Percentiles rank a stretch among this genome's conserved stretches.
Evolutionary conservation across 148 eudicot species (phyloP).

Genomic region (Nyssa sinensis): DNA sequence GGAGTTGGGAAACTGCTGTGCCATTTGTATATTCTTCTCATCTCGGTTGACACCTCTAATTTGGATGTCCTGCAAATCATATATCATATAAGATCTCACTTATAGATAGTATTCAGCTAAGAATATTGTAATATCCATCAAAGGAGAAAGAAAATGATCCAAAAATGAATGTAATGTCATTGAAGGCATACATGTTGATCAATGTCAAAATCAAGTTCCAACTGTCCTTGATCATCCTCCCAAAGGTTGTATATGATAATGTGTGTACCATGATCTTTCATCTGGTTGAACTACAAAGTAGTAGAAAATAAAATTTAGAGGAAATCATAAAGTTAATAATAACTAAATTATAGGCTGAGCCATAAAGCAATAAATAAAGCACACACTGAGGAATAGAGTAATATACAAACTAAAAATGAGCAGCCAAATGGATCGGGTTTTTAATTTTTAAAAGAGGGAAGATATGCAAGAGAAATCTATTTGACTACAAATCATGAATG

Average conservation of each 20-base stretch:
- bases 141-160: background rate
- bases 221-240: conserved; percentile 88
- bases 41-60: conserved; percentile 86
- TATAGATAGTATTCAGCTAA: background rate
- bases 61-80: conserved; percentile 74
- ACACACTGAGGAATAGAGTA: no score
- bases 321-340: background rate
- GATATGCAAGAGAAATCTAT: background rate
- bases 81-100: background rate
- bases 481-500: background rate
- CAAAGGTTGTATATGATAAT: conserved; percentile 87
- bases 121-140: background rate
- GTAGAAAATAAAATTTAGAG: conserved; percentile 6
- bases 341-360: background rate
- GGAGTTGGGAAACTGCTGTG: conserved; percentile 66
- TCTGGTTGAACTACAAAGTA: conserved; percentile 53
- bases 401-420: background rate
- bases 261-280: conserved; percentile 84
- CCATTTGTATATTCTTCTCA: conserved; percentile 78
- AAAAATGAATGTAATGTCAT: background rate
- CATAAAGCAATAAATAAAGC: background rate
- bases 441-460: background rate
- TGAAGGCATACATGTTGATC: conserved; percentile 61
- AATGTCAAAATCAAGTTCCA: conserved; percentile 80
- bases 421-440: background rate